phyloP scores from a whole-genome alignment of 257 asterid species.

The Solanum lignicaule region DNA sequence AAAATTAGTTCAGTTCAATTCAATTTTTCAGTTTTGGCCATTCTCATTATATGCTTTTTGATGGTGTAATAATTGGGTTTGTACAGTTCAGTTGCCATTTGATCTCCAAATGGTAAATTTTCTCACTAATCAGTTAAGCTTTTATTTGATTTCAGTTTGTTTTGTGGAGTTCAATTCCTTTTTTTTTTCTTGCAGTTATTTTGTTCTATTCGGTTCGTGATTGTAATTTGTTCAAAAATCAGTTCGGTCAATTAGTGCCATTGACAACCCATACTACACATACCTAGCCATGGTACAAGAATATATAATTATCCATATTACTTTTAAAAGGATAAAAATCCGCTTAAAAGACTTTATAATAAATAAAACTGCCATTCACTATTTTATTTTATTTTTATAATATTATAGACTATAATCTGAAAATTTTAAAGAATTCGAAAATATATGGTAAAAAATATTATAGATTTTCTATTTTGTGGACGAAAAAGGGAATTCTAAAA shows the following conservation, averaged over 20 bases:
- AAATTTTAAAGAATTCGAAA: too few species aligned
- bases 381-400: too few species aligned
- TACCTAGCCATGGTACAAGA: neutral
- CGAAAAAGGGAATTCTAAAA: neutral
- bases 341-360: too few species aligned
- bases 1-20: neutral
- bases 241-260: neutral
- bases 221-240: neutral
- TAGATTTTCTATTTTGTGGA: neutral
- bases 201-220: neutral
- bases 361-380: too few species aligned
- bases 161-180: neutral
- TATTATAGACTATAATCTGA: too few species aligned
- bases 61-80: neutral
- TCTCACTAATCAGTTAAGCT: neutral
- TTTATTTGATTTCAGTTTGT: neutral
- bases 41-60: neutral
- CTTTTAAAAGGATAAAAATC: neutral
- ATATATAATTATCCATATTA: too few species aligned
- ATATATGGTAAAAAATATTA: too few species aligned
- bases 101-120: too few species aligned
- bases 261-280: neutral
- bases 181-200: neutral
- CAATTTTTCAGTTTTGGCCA: neutral
- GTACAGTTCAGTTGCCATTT: too few species aligned